Conservation (phyloP, 352 stramenopile genomes). For the Phytophthora pistaciae region DNA sequence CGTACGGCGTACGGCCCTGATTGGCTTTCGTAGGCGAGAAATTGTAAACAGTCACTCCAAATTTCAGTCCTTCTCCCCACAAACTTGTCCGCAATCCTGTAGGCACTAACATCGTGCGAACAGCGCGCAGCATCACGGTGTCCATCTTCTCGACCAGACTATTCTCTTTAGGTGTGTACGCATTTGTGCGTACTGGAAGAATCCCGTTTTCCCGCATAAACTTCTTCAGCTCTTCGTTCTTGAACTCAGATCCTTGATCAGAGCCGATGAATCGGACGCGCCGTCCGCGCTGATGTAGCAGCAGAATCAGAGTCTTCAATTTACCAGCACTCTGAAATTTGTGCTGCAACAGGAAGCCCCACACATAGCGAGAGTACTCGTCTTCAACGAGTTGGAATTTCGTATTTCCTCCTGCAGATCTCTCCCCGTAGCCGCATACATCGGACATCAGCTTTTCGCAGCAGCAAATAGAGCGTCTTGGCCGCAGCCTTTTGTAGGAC, state of each 20-base stretch:
- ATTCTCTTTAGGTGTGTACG: constrained; percentile 6
- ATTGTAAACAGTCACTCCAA: constrained; percentile 6
- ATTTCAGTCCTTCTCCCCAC: constrained; percentile 9
- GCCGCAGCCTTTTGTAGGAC: neutral
- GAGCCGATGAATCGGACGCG: constrained; percentile 1
- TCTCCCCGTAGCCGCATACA: neutral
- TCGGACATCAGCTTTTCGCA: neutral
- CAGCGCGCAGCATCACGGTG: neutral
- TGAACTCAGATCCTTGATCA: constrained; percentile 1
- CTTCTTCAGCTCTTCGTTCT: neutral
- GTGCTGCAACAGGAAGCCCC: neutral
- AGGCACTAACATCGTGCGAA: constrained; percentile 7
- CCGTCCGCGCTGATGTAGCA: neutral
- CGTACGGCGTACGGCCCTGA: neutral
- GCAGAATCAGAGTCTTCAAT: neutral
- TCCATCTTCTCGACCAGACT: neutral
- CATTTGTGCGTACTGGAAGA: neutral
- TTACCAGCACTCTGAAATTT: neutral
- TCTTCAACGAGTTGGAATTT: neutral
- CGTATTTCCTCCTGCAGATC: neutral
- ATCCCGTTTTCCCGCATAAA: constrained; percentile 4
- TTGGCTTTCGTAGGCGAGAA: constrained; percentile 7
- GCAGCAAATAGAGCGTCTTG: neutral
- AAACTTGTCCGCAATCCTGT: constrained; percentile 2
- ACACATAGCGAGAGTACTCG: neutral